phyloP scores from a whole-genome alignment of 192 early-diverging fungal genomes.

The Coemansia sp. region DNA sequence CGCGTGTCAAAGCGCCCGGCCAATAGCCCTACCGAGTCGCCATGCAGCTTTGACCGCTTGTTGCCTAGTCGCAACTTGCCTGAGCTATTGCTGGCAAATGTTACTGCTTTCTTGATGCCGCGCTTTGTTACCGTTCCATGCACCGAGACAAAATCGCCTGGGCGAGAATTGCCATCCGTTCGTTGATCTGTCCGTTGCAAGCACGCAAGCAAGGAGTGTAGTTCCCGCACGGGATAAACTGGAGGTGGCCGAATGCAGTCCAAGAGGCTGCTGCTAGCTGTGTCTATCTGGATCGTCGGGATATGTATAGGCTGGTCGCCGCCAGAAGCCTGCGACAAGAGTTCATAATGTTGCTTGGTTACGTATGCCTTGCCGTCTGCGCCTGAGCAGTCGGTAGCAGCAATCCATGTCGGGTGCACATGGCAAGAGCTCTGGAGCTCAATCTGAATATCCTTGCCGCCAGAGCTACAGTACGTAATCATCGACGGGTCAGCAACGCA shows the following conservation, averaged over 20 bases:
- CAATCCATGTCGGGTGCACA: neutral
- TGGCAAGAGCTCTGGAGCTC: neutral
- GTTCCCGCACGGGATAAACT: conserved; percentile 3
- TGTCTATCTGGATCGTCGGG: conserved; percentile 7
- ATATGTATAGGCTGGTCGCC: neutral
- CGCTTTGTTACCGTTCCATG: conserved; percentile 12
- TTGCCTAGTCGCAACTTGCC: neutral
- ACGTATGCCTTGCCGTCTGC: neutral
- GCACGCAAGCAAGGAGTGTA: neutral
- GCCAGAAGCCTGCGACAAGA: neutral
- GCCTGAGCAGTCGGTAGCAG: neutral
- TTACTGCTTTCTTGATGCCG: neutral
- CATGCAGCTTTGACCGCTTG: neutral
- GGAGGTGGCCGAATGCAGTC: neutral
- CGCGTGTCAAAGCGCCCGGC: conserved; percentile 21
- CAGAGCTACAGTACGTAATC: neutral
- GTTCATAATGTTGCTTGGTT: neutral
- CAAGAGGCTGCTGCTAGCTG: neutral
- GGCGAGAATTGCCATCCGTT: neutral
- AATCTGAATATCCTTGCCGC: neutral
- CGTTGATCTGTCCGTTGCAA: neutral
- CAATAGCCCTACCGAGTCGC: neutral
- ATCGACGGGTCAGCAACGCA: conserved; percentile 8
- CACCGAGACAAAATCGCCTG: conserved; percentile 12
- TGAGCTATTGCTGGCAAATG: conserved; percentile 1